Conservation (phyloP, 2,329 filamentous ascomycete species). For the Cladosporium colombiae region DNA sequence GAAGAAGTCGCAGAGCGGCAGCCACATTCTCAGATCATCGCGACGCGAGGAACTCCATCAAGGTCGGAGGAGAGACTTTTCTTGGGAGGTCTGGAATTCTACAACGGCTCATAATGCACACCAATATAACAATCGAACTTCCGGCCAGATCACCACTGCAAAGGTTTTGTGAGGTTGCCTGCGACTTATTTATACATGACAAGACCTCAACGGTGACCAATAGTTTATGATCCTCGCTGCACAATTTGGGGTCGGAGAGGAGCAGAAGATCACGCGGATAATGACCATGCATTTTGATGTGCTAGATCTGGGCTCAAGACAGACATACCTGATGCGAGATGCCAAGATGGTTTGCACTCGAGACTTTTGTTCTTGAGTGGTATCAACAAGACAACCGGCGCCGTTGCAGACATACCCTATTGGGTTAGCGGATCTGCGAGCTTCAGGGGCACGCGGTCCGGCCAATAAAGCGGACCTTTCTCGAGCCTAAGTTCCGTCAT, state of each 20-base stretch:
- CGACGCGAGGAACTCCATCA: background rate
- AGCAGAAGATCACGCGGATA: background rate
- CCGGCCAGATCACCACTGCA: no score
- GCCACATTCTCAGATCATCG: background rate
- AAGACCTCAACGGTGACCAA: background rate
- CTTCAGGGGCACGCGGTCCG: background rate
- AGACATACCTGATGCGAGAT: background rate
- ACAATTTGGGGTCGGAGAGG: background rate
- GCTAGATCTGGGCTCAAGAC: background rate
- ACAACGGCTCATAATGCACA: background rate
- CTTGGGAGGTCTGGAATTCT: slow-evolving; percentile 8
- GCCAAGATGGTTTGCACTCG: background rate
- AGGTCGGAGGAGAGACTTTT: background rate
- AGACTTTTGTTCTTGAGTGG: background rate
- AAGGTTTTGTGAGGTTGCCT: background rate
- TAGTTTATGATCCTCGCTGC: background rate
- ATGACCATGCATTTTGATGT: background rate
- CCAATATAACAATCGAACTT: no score
- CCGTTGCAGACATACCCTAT: background rate
- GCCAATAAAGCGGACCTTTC: background rate
- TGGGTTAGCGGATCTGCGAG: background rate
- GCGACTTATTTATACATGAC: background rate
- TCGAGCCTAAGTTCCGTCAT: background rate
- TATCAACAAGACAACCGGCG: background rate
- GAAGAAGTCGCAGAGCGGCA: background rate